These are phyloP conservation scores for Juglanconis juglandina DNA, from an alignment of 2,329 filamentous ascomycete genomes.

Conservation along the genomic window DNA sequence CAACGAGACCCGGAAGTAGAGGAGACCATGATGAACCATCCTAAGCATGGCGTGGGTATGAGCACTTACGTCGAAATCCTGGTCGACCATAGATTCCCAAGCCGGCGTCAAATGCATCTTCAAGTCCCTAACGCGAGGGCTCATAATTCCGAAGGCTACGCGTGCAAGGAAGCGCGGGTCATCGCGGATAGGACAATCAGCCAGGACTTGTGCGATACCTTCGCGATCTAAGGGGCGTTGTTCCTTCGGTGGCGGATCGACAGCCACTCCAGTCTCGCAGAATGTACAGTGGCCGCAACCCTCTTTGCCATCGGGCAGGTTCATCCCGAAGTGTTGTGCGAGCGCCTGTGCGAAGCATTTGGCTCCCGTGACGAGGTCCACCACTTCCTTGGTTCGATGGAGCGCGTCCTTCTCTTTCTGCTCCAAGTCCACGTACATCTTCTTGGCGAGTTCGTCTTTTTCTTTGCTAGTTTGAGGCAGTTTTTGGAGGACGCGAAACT, in stretches of 20 bases:
- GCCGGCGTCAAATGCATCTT: conserved; percentile 42
- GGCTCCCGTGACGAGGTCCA: conserved; percentile 49
- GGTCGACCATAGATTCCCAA: conserved; percentile 53
- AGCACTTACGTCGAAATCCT: conserved; percentile 46
- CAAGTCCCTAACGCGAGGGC: conserved; percentile 48
- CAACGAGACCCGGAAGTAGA: not conserved
- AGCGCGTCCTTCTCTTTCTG: conserved; percentile 52
- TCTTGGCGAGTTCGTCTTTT: conserved; percentile 41
- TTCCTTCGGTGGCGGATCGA: conserved; percentile 37
- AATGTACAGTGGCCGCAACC: conserved; percentile 56
- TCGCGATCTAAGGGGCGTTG: conserved; percentile 35
- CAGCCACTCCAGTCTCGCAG: conserved; percentile 35
- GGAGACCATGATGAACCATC: not conserved
- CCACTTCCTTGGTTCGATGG: conserved; percentile 45
- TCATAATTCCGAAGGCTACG: conserved; percentile 60
- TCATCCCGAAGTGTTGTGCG: conserved; percentile 56
- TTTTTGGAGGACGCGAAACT: conserved; percentile 47
- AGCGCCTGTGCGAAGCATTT: conserved; percentile 51
- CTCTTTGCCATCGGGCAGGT: conserved; percentile 36
- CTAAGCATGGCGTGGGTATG: too few relatives aligned
- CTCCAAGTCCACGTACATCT: conserved; percentile 49
- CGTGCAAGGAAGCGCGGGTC: conserved; percentile 58
- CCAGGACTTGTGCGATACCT: conserved; percentile 42
- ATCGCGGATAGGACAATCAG: conserved; percentile 44
- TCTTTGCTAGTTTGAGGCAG: conserved; percentile 42